Base-by-base conservation (phyloP, 2,329 filamentous ascomycete genomes). In the Westerdykella aurantiaca region DNA sequence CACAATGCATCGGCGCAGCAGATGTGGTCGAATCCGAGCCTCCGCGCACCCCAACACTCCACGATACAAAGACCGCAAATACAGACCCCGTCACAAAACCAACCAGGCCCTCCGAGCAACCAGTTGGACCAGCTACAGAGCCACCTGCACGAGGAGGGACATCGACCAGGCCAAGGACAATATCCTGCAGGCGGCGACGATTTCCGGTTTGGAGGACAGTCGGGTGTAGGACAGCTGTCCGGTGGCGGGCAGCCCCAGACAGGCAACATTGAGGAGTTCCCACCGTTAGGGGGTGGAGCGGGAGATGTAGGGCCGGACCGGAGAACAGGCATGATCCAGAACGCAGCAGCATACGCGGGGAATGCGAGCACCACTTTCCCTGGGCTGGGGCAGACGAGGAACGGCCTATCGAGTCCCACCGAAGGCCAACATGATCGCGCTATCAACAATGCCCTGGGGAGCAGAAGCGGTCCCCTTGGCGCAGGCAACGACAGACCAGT, bases 181-280 rank as follows among this genome's bases (percentile, higher is more conserved):
- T 78, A 78, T 50, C 69, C 72, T 39, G 71, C 70, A 42, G 72
- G 71, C 38, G 69, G 71, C 46, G 77, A 75, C 56, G 76, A 79
- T 48, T 80, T 78, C 52, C 72, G 78, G 31, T 79, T 76, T 53
- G 78, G 78, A 33, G 75, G 73, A 29, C 75, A 79, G 57, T 70
- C 69, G 38, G 74, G 76, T 31, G 73, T 74, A 42, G 73, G 74
- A 40, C 75, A 77, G 55, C 61, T 78, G 39, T 70, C 72, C 41
- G 69, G 69, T 17, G 67, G 69, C 34, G 66, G 64, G 33, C 77
- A 79, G 48, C 75, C 76, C 34, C 75, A 78, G 51, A 72, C 77
- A 21, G 73, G 74, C 50, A 78, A 74, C 52, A 77, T 79, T 38
- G 78, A 81, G 13, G 79, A 81, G 42, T 82, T 81, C 46, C 78